phyloP scores from a whole-genome alignment of 2,329 filamentous ascomycete species.

The Mycosphaerelloides madeirae region DNA sequence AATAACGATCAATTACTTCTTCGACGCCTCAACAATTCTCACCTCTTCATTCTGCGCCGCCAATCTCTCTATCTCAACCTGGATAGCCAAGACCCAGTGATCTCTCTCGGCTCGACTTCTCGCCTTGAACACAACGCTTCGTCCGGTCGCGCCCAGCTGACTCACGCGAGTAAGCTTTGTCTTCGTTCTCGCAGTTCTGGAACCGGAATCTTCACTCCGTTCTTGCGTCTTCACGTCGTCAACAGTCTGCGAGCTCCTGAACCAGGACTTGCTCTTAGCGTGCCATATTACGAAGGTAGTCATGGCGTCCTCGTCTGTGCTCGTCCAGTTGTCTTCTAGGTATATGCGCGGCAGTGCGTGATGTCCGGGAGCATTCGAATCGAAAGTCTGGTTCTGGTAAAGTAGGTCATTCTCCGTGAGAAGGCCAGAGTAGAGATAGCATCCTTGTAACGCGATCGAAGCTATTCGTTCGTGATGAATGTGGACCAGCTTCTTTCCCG shows the following conservation, averaged over 20 bases:
- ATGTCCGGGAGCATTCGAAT: constrained; percentile 57
- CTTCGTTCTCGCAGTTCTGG: constrained; percentile 28
- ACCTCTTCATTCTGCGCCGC: constrained; percentile 52
- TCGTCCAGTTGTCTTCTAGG: constrained; percentile 57
- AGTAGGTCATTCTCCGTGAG: constrained; percentile 59
- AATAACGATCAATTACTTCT: neutral
- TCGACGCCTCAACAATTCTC: constrained; percentile 33
- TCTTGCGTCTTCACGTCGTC: constrained; percentile 28
- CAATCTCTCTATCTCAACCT: constrained; percentile 59
- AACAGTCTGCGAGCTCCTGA: constrained; percentile 36
- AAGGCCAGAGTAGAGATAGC: constrained; percentile 62
- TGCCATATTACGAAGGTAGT: constrained; percentile 66
- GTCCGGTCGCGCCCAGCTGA: constrained; percentile 55
- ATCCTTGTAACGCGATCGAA: constrained; percentile 56
- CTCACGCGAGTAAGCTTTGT: constrained; percentile 55
- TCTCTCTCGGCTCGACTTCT: constrained; percentile 61
- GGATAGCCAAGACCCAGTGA: constrained; percentile 63
- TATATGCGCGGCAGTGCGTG: constrained; percentile 57
- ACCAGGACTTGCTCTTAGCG: constrained; percentile 53
- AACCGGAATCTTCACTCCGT: constrained; percentile 1
- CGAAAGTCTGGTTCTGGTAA: constrained; percentile 61
- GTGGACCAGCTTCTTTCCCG: constrained; percentile 53
- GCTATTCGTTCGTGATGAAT: constrained; percentile 60
- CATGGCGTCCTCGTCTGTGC: constrained; percentile 60
- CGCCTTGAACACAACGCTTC: constrained; percentile 62